Evolutionary conservation across 495 filamentous ascomycete genomes (phyloP), one percentile per base, ranked within the genome.

Genomic region (Saxophila tyrrhenica): DNA sequence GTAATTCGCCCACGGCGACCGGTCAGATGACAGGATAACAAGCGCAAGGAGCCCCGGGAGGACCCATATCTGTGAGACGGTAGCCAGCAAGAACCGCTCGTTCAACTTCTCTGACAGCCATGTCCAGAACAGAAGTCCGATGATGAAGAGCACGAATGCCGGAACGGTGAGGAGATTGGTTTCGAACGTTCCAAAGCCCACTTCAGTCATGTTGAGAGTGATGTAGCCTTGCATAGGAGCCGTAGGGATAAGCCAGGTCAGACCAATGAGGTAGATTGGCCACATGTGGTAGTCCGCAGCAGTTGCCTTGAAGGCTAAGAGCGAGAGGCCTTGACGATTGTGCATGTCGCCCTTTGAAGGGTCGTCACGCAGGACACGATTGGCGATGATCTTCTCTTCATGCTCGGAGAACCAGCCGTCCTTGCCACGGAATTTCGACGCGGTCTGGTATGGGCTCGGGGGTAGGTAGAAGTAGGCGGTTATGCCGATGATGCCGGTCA

Each of bases 291-390:
- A 79, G 57, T 84, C 78, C 63, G 66, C 42, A 78, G 51, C 0
- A 70, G 68, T 35, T 74, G 68, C 64, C 71, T 75, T 17, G 83
- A 63, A 16, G 70, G 58, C 19, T 52, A 58, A 21, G 1, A 68
- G 69, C 0, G 69, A 72, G 8, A 83, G 69, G 0, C 71, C 69
- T 61, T 81, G 70, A 2, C 73, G 72, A 57, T 83, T 84, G 68
- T 83, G 75, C 79, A 83, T 83, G 52, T 77, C 61, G 57, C 77
- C 80, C 61, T 83, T 85, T 50, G 71, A 73, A 16, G 81, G 80
- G 58, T 83, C 81, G 46, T 84, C 81, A 21, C 81, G 76, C 3
- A 83, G 66, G 16, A 84, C 68, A 0, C 80, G 72, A 59, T 84
- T 84, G 38, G 81, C 79, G 3, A 82, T 64, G 55, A 84, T 85